Conservation (phyloP, 2,329 filamentous ascomycete species). For the Beauveria rudraprayagi region DNA sequence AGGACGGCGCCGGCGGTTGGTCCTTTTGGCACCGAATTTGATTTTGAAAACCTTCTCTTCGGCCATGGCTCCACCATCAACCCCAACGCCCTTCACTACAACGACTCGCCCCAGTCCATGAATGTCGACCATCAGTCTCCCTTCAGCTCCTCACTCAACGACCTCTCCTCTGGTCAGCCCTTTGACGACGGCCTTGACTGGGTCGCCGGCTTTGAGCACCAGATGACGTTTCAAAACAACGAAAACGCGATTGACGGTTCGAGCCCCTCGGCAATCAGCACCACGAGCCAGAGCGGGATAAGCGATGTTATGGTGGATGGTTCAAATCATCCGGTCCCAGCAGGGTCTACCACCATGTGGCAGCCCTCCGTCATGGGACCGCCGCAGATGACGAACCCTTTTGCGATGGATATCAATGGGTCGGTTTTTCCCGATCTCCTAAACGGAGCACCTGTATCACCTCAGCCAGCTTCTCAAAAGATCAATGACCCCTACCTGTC, state of each 20-base stretch:
- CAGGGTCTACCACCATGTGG: conserved; percentile 55
- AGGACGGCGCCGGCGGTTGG: conserved; percentile 67
- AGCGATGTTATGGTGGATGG: conserved; percentile 90
- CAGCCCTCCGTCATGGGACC: conserved; percentile 62
- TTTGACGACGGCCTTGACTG: conserved; percentile 78
- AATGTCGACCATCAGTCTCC: conserved; percentile 54
- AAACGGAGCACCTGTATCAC: conserved; percentile 64
- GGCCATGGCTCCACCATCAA: conserved; percentile 60
- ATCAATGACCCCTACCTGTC: conserved; percentile 70
- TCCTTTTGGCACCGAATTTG: conserved; percentile 58
- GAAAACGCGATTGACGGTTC: conserved; percentile 86
- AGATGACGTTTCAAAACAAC: conserved; percentile 61
- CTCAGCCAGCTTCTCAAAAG: conserved; percentile 64
- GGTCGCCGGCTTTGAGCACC: conserved; percentile 70
- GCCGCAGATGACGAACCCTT: conserved; percentile 59
- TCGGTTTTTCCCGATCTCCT: conserved; percentile 72
- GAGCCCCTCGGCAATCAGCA: conserved; percentile 92
- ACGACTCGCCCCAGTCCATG: conserved; percentile 63
- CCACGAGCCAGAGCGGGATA: conserved; percentile 82
- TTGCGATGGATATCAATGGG: conserved; percentile 66
- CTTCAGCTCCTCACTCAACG: conserved; percentile 48
- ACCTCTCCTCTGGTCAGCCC: conserved; percentile 48
- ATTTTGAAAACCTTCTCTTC: conserved; percentile 62
- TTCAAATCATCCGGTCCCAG: conserved; percentile 53
- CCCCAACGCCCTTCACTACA: conserved; percentile 73